phyloP scores from a whole-genome alignment of 1,284 basidiomycete genomes.

The Pseudomicrostroma phylloplanum region DNA sequence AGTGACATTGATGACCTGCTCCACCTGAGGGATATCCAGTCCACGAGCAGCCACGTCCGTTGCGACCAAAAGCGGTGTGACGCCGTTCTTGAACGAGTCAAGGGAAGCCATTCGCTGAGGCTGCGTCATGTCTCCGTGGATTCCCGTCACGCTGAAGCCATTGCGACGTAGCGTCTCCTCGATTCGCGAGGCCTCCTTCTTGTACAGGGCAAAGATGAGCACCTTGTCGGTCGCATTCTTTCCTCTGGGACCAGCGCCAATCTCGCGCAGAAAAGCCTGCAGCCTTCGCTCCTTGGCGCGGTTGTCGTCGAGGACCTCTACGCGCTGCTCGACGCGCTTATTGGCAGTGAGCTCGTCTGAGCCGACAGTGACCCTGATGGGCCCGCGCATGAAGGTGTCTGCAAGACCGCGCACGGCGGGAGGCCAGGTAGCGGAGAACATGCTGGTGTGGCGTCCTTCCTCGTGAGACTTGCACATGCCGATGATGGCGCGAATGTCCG shows the following conservation, averaged over 20 bases:
- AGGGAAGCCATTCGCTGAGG: slow-evolving; percentile 76
- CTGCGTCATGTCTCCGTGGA: slow-evolving; percentile 91
- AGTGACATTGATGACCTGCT: slow-evolving; percentile 67
- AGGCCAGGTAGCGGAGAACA: slow-evolving; percentile 94
- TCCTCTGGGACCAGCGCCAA: slow-evolving; percentile 53
- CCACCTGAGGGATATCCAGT: slow-evolving; percentile 93
- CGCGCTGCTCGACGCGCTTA: slow-evolving; percentile 68
- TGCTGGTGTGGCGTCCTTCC: slow-evolving; percentile 51
- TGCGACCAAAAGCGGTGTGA: slow-evolving; percentile 79
- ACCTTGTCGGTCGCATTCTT: slow-evolving; percentile 62
- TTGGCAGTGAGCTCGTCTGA: slow-evolving; percentile 93
- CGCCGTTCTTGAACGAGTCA: slow-evolving; percentile 80
- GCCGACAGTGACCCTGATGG: slow-evolving; percentile 87
- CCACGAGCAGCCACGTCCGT: slow-evolving; percentile 97
- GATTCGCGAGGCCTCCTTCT: slow-evolving; percentile 84
- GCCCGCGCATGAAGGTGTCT: slow-evolving; percentile 75
- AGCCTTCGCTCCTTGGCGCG: slow-evolving; percentile 72
- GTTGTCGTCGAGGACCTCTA: slow-evolving; percentile 84
- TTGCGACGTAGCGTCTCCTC: slow-evolving; percentile 71
- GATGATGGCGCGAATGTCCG: slow-evolving; percentile 91
- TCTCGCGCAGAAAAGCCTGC: slow-evolving; percentile 42
- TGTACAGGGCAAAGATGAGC: slow-evolving; percentile 93
- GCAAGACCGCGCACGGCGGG: slow-evolving; percentile 92
- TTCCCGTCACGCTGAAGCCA: slow-evolving; percentile 76
- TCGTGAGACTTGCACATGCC: slow-evolving; percentile 61